Base-by-base conservation (phyloP, 176 grass and related monocot genomes). In the Chrysopogon serrulatus region DNA sequence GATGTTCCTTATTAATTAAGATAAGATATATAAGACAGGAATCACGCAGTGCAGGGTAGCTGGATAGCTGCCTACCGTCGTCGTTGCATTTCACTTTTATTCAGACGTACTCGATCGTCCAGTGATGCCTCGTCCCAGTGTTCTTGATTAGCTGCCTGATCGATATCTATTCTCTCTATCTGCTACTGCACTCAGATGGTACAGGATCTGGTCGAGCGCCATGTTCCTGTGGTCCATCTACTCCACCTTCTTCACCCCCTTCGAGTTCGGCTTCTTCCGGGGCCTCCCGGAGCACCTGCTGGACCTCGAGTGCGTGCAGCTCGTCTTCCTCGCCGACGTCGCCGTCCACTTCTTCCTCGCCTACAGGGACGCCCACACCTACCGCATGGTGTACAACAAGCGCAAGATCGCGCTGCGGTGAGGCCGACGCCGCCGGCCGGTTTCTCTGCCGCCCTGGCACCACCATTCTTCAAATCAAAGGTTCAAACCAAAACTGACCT, bases 191-290 rank as follows among this genome's bases (percentile, higher is more conserved):
- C 12, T 6, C 76, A 98, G 95, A 61, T 90, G 72, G 44, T 98
- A 91, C 74, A 90, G 84, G 82, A 39, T 95, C 32, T 98, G 95
- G 92, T 81, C 71, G 32, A 86, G 83, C 85, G 80, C 84, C 31
- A 56, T 93, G 64, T 91, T 98, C 74, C 5, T 98, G 13, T 98
- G 79, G 92, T 95, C 92, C 66, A 88, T 98, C 76, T 98, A 87
- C 84, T 98, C 92, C 17, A 84, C 87, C 71, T 95, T 98, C 90
- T 91, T 88, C 87, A 93, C 95, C 33, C 91, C 92, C n/a, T 81
- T 98, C 76, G 95, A 91, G 62, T 98, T 92, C 42, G 89, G 87
- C 53, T 95, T 95, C 86, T 98, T 98, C 81, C 84, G 90, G 0
- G 95, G 92, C 9, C 74, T 95, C 82, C 92, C 95, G 5, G 71